Conservation (phyloP, 202 grass and related monocot species). For the Zizania palustris region DNA sequence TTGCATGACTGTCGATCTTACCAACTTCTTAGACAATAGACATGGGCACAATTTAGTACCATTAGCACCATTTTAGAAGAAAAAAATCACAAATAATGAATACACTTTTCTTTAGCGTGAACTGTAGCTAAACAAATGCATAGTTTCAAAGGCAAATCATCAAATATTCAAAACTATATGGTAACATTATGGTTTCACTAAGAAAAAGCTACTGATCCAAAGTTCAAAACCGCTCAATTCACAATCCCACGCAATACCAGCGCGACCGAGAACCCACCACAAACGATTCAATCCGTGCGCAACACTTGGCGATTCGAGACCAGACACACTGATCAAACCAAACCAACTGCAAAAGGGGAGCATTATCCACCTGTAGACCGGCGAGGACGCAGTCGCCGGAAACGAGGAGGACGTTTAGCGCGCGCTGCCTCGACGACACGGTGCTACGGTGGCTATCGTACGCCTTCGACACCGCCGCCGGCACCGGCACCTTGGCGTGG, state of each 20-base stretch:
- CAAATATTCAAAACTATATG: not conserved
- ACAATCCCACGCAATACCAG: not conserved
- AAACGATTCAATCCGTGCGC: not conserved
- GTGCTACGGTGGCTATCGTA: conserved; percentile 72
- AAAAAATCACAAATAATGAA: conserved; percentile 10
- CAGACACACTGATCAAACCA: conserved; percentile 23
- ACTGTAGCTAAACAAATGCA: conserved; percentile 32
- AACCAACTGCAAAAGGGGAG: conserved; percentile 20
- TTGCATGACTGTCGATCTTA: not conserved
- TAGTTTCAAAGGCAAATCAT: too few species aligned
- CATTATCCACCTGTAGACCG: conserved; percentile 74
- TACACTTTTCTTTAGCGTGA: not conserved
- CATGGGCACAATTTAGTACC: not conserved
- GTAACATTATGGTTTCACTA: not conserved
- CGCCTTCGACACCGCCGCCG: conserved; percentile 73
- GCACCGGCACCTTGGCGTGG: conserved; percentile 69
- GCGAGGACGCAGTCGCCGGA: conserved; percentile 84
- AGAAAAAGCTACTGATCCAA: not conserved
- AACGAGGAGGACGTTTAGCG: conserved; percentile 83
- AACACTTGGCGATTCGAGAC: not conserved
- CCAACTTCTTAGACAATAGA: not conserved
- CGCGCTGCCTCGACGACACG: conserved; percentile 76
- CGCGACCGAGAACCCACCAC: conserved; percentile 9
- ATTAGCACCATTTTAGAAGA: not conserved
- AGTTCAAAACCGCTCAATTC: conserved; percentile 4